Evolutionary conservation across 768 basidiomycete species (phyloP), one percentile per base, ranked within the genome.

Genomic region (Lentinus tigrinus): DNA sequence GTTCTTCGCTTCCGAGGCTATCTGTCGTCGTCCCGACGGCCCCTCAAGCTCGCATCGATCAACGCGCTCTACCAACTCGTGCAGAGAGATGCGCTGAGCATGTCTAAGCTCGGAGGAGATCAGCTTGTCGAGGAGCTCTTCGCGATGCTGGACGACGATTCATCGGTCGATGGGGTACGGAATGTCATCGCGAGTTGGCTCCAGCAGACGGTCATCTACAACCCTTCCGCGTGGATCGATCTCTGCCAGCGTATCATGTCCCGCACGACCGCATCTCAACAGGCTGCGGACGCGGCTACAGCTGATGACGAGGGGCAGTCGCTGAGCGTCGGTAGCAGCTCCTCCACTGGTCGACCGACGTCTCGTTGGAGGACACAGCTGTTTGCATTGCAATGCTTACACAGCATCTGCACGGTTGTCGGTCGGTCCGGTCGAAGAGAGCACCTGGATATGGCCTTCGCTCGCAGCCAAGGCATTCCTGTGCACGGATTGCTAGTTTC

Each of bases 171-270:
- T 62, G 97, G 97, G 4, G 95, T 98, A 23, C 81, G 91, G 28
- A 89, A 93, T 61, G 94, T 98, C 57, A 98, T 98, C 64, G 78
- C 84, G 13, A 93, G 90, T 62, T 99, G 97, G 97, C 78, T 98
- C 7, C 85, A 90, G 61, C 97, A 99, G 71, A 98, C 97, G 0
- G 95, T 93, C 1, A 80, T 91, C 19, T 84, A 91, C 56, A 92
- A 95, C 60, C 96, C 97, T 0, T 94, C 91, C 0, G 97, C 95
- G 1, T 99, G 97, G 97, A 97, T 99, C 55, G 95, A 95, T 68
- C 80, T 98, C 1, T 98, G 96, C 66, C 96, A 98, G 71, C 80
- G 94, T 24, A 98, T 99, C 68, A 98, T 99, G 94, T 87, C 92
- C 6, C 82, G 92, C 10, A 95, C 94, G 11, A 94, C 93, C 4